Evolutionary conservation across 768 basidiomycete species (phyloP), one percentile per base, ranked within the genome.

Genomic region (Boletus edulis): DNA sequence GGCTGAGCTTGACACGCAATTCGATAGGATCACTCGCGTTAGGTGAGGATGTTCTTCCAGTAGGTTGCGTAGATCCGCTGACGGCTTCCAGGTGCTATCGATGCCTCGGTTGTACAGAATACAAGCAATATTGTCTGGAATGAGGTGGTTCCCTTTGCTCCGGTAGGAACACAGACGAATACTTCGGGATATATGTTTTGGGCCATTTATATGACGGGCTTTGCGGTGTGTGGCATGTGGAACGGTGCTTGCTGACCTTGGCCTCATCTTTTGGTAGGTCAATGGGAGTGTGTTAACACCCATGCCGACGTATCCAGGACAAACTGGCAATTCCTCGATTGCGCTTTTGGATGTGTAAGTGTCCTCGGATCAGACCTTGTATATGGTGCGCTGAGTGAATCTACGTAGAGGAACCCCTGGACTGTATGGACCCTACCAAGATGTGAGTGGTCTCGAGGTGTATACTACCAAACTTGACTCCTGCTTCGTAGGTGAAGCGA

Each of bases 331-430:
- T 58, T 70, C 66, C 1, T 87, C 88, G 1, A 64, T 91, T 22
- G 87, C 88, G 2, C 71, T 92, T 50, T 75, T 92, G 52, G 90
- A 92, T 64, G 75, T 87, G 90, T 91, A 56, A 56, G 85, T 75
- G 10, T 51, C 49, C n/a, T 44, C 3, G 27, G 38, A 50, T 40
- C 8, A 8, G 51, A 41, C 13, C n/a, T 5, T 38, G 34, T 5
- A 29, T 18, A 11, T 46, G 29, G 15, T 34, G 15, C 44, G 18
- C 35, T 66, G 18, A 66, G 22, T 11, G 41, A n/a, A 22, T 15
- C 37, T 29, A 13, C 27, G 31, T 55, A 91, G 89, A 40, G 89
- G 89, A 27, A 78, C 87, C 5, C 62, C 80, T 35, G 89, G 89
- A 4, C 76, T 92, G 31, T 88, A 82, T 61, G 89, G 89, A 4